These are phyloP conservation scores for Aureobasidium melanogenum DNA, from an alignment of 2,329 filamentous ascomycete species.

Conservation along the genomic window DNA sequence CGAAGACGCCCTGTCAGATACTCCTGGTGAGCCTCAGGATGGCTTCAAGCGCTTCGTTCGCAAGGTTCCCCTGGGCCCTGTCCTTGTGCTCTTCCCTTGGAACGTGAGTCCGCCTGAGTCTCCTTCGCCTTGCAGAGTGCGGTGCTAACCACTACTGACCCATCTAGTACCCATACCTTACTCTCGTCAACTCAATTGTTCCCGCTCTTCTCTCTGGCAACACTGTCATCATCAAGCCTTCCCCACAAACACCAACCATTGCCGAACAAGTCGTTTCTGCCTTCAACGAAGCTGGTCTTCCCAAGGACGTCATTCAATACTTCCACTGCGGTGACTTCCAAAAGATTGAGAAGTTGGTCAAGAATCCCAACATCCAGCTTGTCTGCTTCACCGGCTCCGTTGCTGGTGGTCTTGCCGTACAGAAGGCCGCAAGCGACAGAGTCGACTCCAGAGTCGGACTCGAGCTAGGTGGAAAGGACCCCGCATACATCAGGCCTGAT, in stretches of 20 bases:
- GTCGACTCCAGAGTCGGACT: constrained; percentile 73
- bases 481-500: constrained; percentile 78
- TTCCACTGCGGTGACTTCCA: constrained; percentile 78
- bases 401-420: constrained; percentile 75
- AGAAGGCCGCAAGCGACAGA: constrained; percentile 73
- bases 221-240: constrained; percentile 87
- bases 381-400: constrained; percentile 95
- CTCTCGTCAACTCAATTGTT: constrained; percentile 83
- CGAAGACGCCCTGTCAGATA: constrained; percentile 67
- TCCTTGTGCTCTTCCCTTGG: constrained; percentile 89
- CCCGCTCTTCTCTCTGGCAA: constrained; percentile 88
- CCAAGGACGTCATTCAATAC: constrained; percentile 76
- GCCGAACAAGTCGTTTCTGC: constrained; percentile 72
- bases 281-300: constrained; percentile 73
- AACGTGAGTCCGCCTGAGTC: constrained; percentile 58
- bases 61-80: constrained; percentile 79
- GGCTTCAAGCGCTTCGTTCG: constrained; percentile 87
- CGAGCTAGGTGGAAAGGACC: constrained; percentile 91
- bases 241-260: constrained; percentile 87
- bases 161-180: constrained; percentile 80
- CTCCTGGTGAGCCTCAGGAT: constrained; percentile 71
- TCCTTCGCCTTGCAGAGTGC: no score
- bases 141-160: neutral
- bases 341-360: constrained; percentile 69
- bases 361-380: constrained; percentile 65